These are phyloP conservation scores for Beta macrorhiza DNA, from an alignment of 179 eudicot genomes.

Conservation along the genomic window DNA sequence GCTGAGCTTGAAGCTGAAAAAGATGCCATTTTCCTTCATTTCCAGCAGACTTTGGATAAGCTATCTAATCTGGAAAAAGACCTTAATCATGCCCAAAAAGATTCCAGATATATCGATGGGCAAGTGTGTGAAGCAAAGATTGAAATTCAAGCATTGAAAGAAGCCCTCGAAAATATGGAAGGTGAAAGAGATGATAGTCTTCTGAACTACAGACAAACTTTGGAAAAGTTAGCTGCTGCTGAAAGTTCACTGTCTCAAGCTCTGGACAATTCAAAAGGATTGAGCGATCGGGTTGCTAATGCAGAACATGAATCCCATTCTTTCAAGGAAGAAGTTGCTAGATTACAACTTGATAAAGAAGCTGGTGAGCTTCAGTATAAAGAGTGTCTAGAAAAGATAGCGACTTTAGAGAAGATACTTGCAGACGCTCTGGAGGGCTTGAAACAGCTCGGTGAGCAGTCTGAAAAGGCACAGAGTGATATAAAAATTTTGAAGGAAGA, in stretches of 20 bases:
- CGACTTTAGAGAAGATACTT: conserved; percentile 57
- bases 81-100: conserved; percentile 44
- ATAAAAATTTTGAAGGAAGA: conserved; percentile 52
- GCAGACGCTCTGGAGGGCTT: conserved; percentile 46
- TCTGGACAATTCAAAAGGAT: conserved; percentile 36
- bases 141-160: conserved; percentile 58
- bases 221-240: conserved; percentile 46
- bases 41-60: conserved; percentile 51
- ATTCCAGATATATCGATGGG: conserved; percentile 44
- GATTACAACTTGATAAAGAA: conserved; percentile 54
- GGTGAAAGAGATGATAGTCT: conserved; percentile 55
- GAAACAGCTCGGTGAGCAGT: conserved; percentile 39
- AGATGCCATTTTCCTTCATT: conserved; percentile 46
- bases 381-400: conserved; percentile 51
- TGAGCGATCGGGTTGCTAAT: conserved; percentile 36
- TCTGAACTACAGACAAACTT: conserved; percentile 37
- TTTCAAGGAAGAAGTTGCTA: conserved; percentile 48
- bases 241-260: conserved; percentile 46
- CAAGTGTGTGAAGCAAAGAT: conserved; percentile 45
- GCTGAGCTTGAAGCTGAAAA: conserved; percentile 58
- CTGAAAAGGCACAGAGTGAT: conserved; percentile 56
- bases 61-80: conserved; percentile 56
- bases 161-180: conserved; percentile 47
- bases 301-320: conserved; percentile 45
- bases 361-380: conserved; percentile 44